Evolutionary conservation across 208 protist species (phyloP), one percentile per base, ranked within the genome.

Genomic region (Wallacemonas sp.): DNA sequence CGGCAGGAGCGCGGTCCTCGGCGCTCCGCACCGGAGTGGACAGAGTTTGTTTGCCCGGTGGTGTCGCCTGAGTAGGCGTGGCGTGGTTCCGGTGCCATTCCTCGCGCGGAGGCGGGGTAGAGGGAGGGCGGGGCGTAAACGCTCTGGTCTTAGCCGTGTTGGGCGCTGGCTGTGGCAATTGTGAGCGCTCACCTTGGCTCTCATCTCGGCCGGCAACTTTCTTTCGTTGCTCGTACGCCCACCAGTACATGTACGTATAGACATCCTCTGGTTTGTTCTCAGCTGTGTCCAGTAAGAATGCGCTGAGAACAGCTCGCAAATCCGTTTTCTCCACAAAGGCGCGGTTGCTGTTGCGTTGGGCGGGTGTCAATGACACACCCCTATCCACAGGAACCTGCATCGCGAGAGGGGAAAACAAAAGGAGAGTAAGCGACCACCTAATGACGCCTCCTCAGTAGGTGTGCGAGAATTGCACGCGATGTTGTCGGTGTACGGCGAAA

Each of bases 161-260:
- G 8, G 54, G 17, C 37, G 27, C 12, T 41, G 54, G 37, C 12
- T 5, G 37, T 42, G 34, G n/a, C n/a, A n/a, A 33, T 44, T 24
- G 54, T 17, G 10, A 12, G 27, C 15, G 37, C 33, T 15, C 27
- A 15, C 50, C 10, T 36, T 13, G 15, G 50, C 24, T 24, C 22
- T 15, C 13, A 13, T n/a, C 17, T 32, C n/a, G 50, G 50, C 29
- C 24, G n/a, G 42, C 19, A 10, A 34, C 46, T 27, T 6, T 33
- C 0, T 8, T 5, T 8, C 33, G 0, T n/a, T 37, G 19, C 5
- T 60, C 32, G 39, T 48, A 27, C 17, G 59, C 59, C 59, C 59
- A 65, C 44, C 26, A 22, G 22, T 65, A 50, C 59, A 65, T 65
- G 30, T 39, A 65, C 32, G 13, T 42, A 27, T 65, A 54, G 3